These are phyloP conservation scores for Discostella stelligera DNA, from an alignment of 352 stramenopile species.

Conservation along the genomic window DNA sequence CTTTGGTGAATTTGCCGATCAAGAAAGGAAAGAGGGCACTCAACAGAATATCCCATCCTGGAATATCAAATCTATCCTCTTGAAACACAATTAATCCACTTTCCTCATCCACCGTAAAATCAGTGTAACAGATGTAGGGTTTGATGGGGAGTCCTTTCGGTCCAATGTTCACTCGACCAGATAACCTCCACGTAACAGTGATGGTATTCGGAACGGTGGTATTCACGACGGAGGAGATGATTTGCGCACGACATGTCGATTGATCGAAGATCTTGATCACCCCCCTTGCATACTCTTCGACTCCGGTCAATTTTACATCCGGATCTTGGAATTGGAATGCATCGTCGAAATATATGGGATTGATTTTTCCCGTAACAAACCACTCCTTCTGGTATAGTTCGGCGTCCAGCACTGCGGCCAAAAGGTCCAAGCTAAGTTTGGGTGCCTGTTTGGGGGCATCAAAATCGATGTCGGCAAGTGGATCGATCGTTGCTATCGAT, in stretches of 20 bases:
- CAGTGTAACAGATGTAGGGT: conserved; percentile 79
- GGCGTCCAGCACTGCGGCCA: conserved; percentile 55
- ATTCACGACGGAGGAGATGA: conserved; percentile 66
- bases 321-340: conserved; percentile 81
- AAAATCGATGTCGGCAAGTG: conserved; percentile 59
- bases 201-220: conserved; percentile 51
- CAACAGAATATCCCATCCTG: conserved; percentile 78
- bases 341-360: conserved; percentile 73
- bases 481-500: conserved; percentile 14
- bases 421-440: conserved; percentile 45
- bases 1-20: conserved; percentile 64
- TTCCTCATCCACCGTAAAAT: conserved; percentile 68
- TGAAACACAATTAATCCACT: conserved; percentile 72
- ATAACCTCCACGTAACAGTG: conserved; percentile 74
- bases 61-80: conserved; percentile 77
- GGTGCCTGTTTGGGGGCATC: conserved; percentile 42
- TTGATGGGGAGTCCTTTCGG: conserved; percentile 75
- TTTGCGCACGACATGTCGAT: conserved; percentile 61
- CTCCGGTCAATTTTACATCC: conserved; percentile 71
- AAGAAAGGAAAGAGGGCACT: conserved; percentile 71
- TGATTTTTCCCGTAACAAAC: conserved; percentile 79
- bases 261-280: conserved; percentile 76
- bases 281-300: conserved; percentile 72
- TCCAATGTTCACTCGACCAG: conserved; percentile 71
- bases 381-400: conserved; percentile 74